Base-by-base conservation (phyloP, 805 yeast species). In the Starmerella tilneyi region DNA sequence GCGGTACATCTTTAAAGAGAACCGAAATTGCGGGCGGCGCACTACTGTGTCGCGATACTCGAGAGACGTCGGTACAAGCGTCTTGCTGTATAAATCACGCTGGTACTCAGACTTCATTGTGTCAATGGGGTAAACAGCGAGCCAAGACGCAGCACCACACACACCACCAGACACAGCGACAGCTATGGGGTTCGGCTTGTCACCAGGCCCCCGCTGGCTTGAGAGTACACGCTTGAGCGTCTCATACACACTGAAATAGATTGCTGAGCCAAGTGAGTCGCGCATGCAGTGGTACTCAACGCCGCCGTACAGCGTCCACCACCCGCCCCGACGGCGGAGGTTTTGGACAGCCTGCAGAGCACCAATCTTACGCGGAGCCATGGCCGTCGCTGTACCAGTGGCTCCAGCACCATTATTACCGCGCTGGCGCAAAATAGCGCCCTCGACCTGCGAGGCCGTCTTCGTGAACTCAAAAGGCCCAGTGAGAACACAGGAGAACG, bases 381-480 rank as follows among this genome's bases (percentile, higher is more conserved):
- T 12, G 11, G 27, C 37, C 34, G 41, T 16, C 9, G 30, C 37
- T 11, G 27, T 11, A 28, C 36, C 30, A n/a, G 32, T 34, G 28
- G 26, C 32, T 20, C 13, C 3, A n/a, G 26, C 38, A 17, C n/a
- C n/a, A n/a, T n/a, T n/a, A n/a, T 13, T 33, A 23, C 44, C n/a
- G 63, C 60, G 51, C 28, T 67, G 62, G 55, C 63, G 62, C 43
- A 69, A 58, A 15, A 49, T 46, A 22, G 72, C 55, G 27, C 64
- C 45, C 53, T 68, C 78, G 30, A 84, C 73, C 60, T 84, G 94
- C 29, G 89, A 81, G 50, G 80, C 83, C 8, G 84, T 69, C 61
- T 84, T 85, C 39, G 89, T 78, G 63, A 83, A 75, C 61, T 84
- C 95, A 59, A 84, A 84, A 1, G 95, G 95, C 53, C 89, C 81